Percentiles rank a stretch among this genome's conserved stretches.
Evolutionary conservation across 2,329 filamentous ascomycete species (phyloP).

Genomic region (Exophiala phaeomuriformis): DNA sequence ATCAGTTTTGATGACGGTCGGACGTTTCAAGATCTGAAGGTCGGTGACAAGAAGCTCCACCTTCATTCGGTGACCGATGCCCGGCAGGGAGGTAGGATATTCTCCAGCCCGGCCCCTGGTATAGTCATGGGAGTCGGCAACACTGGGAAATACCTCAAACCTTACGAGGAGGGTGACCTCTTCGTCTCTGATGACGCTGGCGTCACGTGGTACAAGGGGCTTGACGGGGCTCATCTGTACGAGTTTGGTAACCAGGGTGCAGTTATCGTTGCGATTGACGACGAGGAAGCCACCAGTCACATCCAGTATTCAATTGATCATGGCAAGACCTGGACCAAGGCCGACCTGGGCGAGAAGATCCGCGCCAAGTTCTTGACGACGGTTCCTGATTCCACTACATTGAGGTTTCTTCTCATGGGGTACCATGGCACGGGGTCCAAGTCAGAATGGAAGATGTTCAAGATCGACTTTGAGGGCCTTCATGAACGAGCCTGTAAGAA

Average conservation of each 20-base stretch:
- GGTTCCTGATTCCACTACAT: constrained; percentile 81
- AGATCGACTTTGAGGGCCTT: constrained; percentile 75
- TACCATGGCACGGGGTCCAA: constrained; percentile 47
- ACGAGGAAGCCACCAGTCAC: constrained; percentile 55
- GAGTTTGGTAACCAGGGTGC: constrained; percentile 93
- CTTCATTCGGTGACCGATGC: constrained; percentile 87
- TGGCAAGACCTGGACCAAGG: constrained; percentile 71
- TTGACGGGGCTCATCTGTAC: constrained; percentile 83
- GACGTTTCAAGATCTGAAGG: constrained; percentile 68
- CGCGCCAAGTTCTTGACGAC: constrained; percentile 71
- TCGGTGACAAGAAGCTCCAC: constrained; percentile 63
- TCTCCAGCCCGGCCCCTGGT: constrained; percentile 87
- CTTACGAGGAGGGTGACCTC: constrained; percentile 66
- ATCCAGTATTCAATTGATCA: constrained; percentile 81
- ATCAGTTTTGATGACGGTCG: constrained; percentile 96
- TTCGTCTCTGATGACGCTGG: constrained; percentile 91
- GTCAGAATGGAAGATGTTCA: constrained; percentile 56
- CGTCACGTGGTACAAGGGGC: constrained; percentile 65
- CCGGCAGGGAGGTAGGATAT: constrained; percentile 75
- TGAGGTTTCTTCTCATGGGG: constrained; percentile 79
- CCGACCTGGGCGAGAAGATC: constrained; percentile 62
- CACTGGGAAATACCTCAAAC: constrained; percentile 64
- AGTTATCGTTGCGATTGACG: constrained; percentile 72
- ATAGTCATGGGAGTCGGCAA: constrained; percentile 93
- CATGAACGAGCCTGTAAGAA: constrained; percentile 71